phyloP scores from a whole-genome alignment of 352 stramenopile genomes.

The Thraustochytrium sp. region DNA sequence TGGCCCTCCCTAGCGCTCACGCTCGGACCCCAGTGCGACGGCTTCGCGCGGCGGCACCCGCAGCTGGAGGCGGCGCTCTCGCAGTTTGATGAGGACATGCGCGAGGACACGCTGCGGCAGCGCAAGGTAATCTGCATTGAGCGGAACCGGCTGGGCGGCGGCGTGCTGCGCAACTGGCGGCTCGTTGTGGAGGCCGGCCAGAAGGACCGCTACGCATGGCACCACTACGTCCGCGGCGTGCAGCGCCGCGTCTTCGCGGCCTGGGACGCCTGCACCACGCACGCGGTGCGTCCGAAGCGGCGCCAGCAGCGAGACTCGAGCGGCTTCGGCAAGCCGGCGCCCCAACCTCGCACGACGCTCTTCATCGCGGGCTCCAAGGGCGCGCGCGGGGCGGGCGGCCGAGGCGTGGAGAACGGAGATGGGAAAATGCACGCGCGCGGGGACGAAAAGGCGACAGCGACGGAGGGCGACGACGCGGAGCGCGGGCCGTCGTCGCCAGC shows the following conservation, averaged over 20 bases:
- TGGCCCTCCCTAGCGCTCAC: not conserved
- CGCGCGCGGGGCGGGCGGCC: no score
- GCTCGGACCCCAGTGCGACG: not conserved
- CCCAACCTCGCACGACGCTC: not conserved
- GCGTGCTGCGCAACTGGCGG: not conserved
- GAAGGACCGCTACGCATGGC: slow-evolving; percentile 28
- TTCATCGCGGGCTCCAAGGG: not conserved
- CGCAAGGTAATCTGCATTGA: not conserved
- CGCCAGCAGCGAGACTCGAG: not conserved
- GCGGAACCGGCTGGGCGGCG: not conserved
- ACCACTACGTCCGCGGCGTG: not conserved
- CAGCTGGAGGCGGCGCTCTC: not conserved
- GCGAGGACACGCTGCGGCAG: not conserved
- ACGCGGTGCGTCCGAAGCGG: not conserved
- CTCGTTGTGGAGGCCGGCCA: not conserved
- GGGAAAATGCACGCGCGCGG: no score
- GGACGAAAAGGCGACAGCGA: no score
- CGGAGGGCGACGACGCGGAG: no score
- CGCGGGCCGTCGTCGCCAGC: no score
- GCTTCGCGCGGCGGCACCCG: not conserved
- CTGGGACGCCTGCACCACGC: not conserved
- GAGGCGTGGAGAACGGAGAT: no score
- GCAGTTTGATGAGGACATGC: not conserved
- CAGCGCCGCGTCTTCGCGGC: not conserved
- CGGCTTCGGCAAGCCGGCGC: not conserved